Base-by-base conservation (phyloP, 2,329 filamentous ascomycete species). In the Fusarium sp. region DNA sequence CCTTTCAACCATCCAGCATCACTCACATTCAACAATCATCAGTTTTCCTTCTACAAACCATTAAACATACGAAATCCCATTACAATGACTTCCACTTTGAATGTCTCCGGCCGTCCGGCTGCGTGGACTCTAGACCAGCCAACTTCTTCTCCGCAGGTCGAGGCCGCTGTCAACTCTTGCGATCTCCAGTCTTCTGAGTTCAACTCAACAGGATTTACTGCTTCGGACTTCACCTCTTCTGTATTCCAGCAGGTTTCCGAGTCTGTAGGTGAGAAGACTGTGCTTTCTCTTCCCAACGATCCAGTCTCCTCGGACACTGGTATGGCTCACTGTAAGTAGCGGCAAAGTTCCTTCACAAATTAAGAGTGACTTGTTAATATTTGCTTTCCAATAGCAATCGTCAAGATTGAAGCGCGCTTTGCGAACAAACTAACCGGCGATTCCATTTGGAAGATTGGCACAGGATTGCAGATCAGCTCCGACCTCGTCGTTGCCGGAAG, bases 391-490 rank as follows among this genome's bases (percentile, higher is more conserved):
- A 1, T n/a, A 70, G 68, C 55, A 7, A 56, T 67, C 2, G 62
- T 71, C 14, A 67, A 68, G 47, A 71, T 73, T 35, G 51, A 71
- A 22, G 50, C 67, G 4, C 44, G 56, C 1, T 71, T 70, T 10
- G 56, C 50, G 7, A 60, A 59, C 10, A 68, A 60, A 3, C 4
- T 48, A 0, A 64, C 53, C 0, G 62, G 65, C 0, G 23, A 64
- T 2, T 50, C 44, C 2, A 50, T 72, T 9, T 73, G 68, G 57
- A 71, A 71, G 44, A 65, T 71, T 25, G 60, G 71, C 5, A 64
- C 59, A 0, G 71, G 62, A 0, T 51, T 62, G 11, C 68, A 71
- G 4, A 44, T 71, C 8, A 67, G 59, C 0, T 41, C 62, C 0
- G 40, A 73, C 1, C 27, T 72, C 0, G 25, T 68, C 0, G 63